Percentiles rank a stretch among this genome's conserved stretches.
phyloP scores from a whole-genome alignment of 2,329 filamentous ascomycete species.

The Penicillium sp. region DNA sequence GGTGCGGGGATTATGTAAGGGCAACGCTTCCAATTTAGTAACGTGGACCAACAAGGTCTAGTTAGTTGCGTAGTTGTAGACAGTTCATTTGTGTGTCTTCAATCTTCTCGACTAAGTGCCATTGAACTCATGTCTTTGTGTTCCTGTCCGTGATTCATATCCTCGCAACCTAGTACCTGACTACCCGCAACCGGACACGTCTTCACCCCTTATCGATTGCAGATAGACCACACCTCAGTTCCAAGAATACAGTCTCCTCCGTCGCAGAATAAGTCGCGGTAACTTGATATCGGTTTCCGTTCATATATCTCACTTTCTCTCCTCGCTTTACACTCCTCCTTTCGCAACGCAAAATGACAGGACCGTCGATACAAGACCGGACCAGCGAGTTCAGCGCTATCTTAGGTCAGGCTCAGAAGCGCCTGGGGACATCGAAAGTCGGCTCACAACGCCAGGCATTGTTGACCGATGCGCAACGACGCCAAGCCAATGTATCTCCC shows the following conservation, averaged over 20 bases:
- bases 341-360: constrained; percentile 47
- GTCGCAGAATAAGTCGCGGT: neutral
- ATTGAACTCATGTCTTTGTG: neutral
- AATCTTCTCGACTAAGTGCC: neutral
- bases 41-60: neutral
- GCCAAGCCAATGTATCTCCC: constrained; percentile 59
- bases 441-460: constrained; percentile 78
- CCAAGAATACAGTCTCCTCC: constrained; percentile 8
- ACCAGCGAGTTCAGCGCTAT: constrained; percentile 94
- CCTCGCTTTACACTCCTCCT: neutral
- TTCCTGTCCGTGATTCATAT: neutral
- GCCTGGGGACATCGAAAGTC: constrained; percentile 72
- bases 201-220: constrained; percentile 38
- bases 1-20: constrained; percentile 10
- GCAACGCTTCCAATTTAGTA: neutral
- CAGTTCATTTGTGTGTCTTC: neutral
- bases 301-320: neutral
- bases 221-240: constrained; percentile 12
- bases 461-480: constrained; percentile 66
- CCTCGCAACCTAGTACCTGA: neutral
- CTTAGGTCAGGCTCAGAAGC: constrained; percentile 77
- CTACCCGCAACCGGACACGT: constrained; percentile 25
- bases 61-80: neutral
- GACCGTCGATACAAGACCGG: constrained; percentile 85
- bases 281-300: neutral